Evolutionary conservation across 2,329 filamentous ascomycete genomes (phyloP).

Genomic region (Epichloe gansuensis): DNA sequence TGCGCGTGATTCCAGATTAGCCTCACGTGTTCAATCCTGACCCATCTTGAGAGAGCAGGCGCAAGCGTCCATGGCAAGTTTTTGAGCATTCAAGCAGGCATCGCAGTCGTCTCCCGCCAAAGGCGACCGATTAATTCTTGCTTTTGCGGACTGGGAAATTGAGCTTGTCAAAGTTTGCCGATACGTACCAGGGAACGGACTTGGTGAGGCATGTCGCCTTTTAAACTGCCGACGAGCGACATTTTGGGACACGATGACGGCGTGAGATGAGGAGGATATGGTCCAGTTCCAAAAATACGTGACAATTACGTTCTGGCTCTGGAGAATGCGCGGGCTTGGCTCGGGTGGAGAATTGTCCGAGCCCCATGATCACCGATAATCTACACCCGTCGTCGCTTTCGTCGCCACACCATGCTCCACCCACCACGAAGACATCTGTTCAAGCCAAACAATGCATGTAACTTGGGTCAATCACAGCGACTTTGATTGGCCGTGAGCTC

Average conservation of each 20-base stretch:
- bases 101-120: neutral
- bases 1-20: constrained; percentile 22
- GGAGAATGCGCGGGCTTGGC: neutral
- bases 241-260: constrained; percentile 13
- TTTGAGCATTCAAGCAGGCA: neutral
- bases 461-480: too few species aligned
- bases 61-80: neutral
- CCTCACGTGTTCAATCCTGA: neutral
- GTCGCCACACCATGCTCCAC: too few species aligned
- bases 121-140: neutral
- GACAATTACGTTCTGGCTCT: neutral
- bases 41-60: neutral
- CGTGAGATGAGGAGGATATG: neutral
- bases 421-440: too few species aligned
- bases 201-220: constrained; percentile 45
- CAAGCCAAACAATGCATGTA: too few species aligned
- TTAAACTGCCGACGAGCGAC: constrained; percentile 27
- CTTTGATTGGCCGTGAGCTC: too few species aligned
- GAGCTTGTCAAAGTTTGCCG: neutral
- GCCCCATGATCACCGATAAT: constrained; percentile 4
- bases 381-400: neutral
- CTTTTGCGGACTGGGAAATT: neutral
- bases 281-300: neutral
- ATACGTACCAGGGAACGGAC: constrained; percentile 42
- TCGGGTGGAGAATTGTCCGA: constrained; percentile 10